Evolutionary conservation across 1,284 basidiomycete genomes (phyloP), one percentile per base, ranked within the genome.

Genomic region (Irpex lacteus): DNA sequence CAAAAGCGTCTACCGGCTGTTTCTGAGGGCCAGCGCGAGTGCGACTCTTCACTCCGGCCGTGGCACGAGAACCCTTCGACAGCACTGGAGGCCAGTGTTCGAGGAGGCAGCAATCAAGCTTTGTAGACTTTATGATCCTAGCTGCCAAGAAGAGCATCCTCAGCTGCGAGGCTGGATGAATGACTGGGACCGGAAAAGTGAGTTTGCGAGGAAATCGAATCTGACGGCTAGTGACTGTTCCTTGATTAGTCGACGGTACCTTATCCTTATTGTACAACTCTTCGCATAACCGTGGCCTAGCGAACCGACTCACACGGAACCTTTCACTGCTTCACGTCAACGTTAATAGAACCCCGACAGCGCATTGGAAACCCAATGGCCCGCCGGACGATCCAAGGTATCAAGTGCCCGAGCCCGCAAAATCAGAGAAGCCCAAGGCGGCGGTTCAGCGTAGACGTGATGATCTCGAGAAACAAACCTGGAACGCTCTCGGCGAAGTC

Each of bases 1-100:
- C 67, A 84, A 77, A 5, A 87, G 87, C 65, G 69, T 88, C 1
- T 91, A 91, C 67, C 81, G 89, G 9, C 76, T 91, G 2, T 81
- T 87, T 63, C 75, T 91, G 49, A 81, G 89, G 18, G 79, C 84
- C 11, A 78, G 77, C 37, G 85, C 85, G n/a, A 38, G 37, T 52
- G 84, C 85, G 3, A 79, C 87, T 7, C 87, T 90, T 90, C 3
- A 81, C 88, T 66, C 79, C 89, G 36, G 73, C 11, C 83, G 3
- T 81, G 78, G 15, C 71, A 73, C 37, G 76, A 80, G n/a, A 36
- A 13, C 9, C 60, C 71, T 89, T 5, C 79, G 83, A 50, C 70
- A 68, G 19, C 72, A 88, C n/a, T 88, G 82, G 75, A 76, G 86
- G 38, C 85, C 85, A 13, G 71, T 77, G 1, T 90, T 90, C 66